Percentiles rank a stretch among this genome's conserved stretches.
Evolutionary conservation across 805 yeast species (phyloP).

Genomic region (Ogataea henricii): DNA sequence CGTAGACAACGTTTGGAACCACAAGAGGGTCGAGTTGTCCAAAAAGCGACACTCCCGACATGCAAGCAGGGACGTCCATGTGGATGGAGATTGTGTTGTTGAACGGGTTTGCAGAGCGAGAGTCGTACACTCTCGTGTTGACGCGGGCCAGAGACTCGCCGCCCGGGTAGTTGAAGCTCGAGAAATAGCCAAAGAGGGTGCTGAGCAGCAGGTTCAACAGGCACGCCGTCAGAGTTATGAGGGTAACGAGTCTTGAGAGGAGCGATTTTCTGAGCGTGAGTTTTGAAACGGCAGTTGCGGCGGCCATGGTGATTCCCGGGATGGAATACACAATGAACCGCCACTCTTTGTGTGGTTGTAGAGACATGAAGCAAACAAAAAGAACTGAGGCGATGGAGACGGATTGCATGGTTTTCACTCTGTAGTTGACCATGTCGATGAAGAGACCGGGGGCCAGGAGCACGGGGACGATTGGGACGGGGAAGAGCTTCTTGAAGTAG

Average conservation of each 20-base stretch:
- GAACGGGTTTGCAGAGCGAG: constrained; percentile 6
- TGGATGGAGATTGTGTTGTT: constrained; percentile 50
- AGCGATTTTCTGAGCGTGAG: constrained; percentile 20
- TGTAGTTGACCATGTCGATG: constrained; percentile 29
- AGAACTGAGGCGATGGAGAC: constrained; percentile 52
- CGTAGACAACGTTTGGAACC: constrained; percentile 49
- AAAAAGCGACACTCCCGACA: constrained; percentile 84
- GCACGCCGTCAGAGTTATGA: constrained; percentile 36
- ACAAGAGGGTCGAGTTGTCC: constrained; percentile 52
- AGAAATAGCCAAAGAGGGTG: constrained; percentile 55
- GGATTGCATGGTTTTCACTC: constrained; percentile 41
- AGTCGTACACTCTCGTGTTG: constrained; percentile 37
- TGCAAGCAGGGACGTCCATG: constrained; percentile 77
- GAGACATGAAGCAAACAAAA: constrained; percentile 65
- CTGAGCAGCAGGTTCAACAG: constrained; percentile 44
- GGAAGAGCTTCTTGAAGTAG: constrained; percentile 49
- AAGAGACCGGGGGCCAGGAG: constrained; percentile 38
- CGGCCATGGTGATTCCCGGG: constrained; percentile 66
- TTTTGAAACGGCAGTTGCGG: constrained; percentile 44
- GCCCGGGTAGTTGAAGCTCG: constrained; percentile 86
- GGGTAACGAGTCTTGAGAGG: constrained; percentile 22
- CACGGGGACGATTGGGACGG: constrained; percentile 47
- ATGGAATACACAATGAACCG: constrained; percentile 77
- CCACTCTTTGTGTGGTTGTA: constrained; percentile 94
- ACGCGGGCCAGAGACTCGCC: constrained; percentile 67